These are phyloP conservation scores for Venturia effusa DNA, from an alignment of 2,329 filamentous ascomycete genomes.

Conservation along the genomic window DNA sequence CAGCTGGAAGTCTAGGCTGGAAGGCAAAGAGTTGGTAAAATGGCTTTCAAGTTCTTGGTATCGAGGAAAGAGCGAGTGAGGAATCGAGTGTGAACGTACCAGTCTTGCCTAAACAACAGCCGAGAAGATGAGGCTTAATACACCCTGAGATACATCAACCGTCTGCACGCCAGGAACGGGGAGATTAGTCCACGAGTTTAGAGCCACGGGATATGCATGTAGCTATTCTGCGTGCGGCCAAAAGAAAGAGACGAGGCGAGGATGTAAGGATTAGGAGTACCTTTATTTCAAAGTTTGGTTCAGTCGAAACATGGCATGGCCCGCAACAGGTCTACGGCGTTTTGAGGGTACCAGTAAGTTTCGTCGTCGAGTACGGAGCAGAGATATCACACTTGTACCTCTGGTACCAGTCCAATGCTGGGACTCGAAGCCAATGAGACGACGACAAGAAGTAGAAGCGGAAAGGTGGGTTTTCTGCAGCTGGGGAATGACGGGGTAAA, in stretches of 20 bases:
- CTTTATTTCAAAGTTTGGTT: conserved; percentile 5
- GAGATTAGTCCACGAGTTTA: conserved; percentile 4
- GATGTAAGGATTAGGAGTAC: background rate
- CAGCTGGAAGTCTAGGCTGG: conserved; percentile 2
- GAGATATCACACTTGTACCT: conserved; percentile 12
- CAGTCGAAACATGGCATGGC: conserved; percentile 1
- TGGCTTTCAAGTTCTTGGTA: background rate
- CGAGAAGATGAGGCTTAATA: conserved; percentile 5
- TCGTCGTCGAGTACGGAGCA: background rate
- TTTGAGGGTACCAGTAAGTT: background rate
- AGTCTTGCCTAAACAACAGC: conserved; percentile 4
- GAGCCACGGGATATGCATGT: background rate
- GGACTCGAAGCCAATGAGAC: conserved; percentile 5
- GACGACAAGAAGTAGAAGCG: conserved; percentile 4
- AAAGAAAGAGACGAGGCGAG: conserved; percentile 2
- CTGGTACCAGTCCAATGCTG: conserved; percentile 2
- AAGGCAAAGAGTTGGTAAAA: conserved; percentile 2
- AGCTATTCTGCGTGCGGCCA: background rate
- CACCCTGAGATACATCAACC: conserved; percentile 5
- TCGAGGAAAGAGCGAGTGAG: background rate
- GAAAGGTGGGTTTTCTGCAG: background rate
- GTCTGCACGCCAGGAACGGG: conserved; percentile 6
- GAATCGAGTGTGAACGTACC: background rate
- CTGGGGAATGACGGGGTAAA: background rate
- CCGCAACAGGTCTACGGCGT: background rate